Evolutionary conservation across 179 eudicot genomes (phyloP).

Genomic region (Silene noctiflora): DNA sequence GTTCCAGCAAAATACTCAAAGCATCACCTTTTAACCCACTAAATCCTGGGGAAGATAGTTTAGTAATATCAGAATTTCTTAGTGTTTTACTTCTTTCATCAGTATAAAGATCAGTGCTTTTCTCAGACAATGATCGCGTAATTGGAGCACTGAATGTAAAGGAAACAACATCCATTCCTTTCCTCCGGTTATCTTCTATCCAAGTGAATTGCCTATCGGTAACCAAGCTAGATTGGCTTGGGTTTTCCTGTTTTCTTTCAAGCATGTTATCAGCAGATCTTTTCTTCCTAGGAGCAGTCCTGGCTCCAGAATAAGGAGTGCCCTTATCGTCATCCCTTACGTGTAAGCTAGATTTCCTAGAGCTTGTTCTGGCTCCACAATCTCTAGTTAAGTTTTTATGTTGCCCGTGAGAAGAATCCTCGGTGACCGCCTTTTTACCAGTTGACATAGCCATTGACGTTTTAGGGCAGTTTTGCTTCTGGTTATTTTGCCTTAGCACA

Average conservation of each 20-base stretch:
- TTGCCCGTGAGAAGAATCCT: conserved; percentile 40
- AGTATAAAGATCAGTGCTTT: conserved; percentile 27
- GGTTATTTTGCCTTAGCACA: conserved; percentile 79
- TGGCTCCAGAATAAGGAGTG: conserved; percentile 36
- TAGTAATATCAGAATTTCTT: conserved; percentile 38
- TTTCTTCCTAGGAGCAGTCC: conserved; percentile 57
- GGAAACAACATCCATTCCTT: conserved; percentile 82
- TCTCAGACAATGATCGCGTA: conserved; percentile 41
- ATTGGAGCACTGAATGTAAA: conserved; percentile 89
- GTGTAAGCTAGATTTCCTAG: conserved; percentile 56
- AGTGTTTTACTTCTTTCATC: conserved; percentile 41
- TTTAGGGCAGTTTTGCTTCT: conserved; percentile 74
- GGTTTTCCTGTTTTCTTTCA: conserved; percentile 35
- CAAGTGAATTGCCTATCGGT: conserved; percentile 39
- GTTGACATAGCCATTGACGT: conserved; percentile 31
- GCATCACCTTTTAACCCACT: conserved; percentile 62
- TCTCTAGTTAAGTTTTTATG: conserved; percentile 36
- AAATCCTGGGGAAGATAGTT: conserved; percentile 40
- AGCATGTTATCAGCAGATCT: conserved; percentile 47
- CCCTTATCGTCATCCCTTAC: conserved; percentile 45
- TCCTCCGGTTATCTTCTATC: conserved; percentile 60
- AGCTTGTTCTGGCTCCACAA: conserved; percentile 42
- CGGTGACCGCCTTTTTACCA: conserved; percentile 41
- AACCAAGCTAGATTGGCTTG: conserved; percentile 32
- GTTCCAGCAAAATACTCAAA: conserved; percentile 69